Evolutionary conservation across 495 filamentous ascomycete species (phyloP).

Genomic region (Amphirosellinia nigrospora): DNA sequence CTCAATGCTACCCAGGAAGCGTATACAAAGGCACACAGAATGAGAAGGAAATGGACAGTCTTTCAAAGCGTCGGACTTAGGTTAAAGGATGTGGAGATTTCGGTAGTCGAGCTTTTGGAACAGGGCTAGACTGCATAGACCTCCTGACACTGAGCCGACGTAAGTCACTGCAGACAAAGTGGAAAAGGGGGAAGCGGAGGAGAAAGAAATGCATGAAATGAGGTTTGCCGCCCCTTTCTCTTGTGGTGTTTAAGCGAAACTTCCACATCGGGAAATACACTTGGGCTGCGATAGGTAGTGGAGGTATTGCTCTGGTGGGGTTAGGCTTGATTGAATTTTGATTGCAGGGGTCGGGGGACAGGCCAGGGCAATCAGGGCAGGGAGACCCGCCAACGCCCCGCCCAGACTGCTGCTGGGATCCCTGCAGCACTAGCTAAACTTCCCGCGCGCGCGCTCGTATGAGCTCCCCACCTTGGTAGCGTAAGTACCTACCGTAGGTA

Average conservation of each 20-base stretch:
- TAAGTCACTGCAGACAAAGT: constrained; percentile 18
- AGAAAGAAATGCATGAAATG: constrained; percentile 23
- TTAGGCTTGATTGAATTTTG: constrained; percentile 24
- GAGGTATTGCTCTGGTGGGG: constrained; percentile 21
- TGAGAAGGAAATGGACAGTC: neutral
- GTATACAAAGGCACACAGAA: neutral
- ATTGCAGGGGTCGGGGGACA: constrained; percentile 14
- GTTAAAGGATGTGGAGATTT: constrained; percentile 3
- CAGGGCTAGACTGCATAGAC: constrained; percentile 26
- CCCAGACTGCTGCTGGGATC: constrained; percentile 17
- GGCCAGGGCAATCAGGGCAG: constrained; percentile 10
- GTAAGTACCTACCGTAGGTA: neutral
- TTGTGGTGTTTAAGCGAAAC: constrained; percentile 14
- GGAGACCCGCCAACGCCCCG: constrained; percentile 13
- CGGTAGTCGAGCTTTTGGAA: constrained; percentile 22
- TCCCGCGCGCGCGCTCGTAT: constrained; percentile 23
- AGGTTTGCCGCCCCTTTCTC: constrained; percentile 19
- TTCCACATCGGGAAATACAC: constrained; percentile 23
- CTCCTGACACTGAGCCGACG: constrained; percentile 8
- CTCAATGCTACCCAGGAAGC: neutral
- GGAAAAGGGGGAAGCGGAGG: constrained; percentile 24
- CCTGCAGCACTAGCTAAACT: constrained; percentile 17
- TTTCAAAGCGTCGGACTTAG: constrained; percentile 3
- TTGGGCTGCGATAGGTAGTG: constrained; percentile 21
- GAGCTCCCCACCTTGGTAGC: constrained; percentile 15